These are phyloP conservation scores for Zasmidium citrigriseum DNA, from an alignment of 2,329 filamentous ascomycete species.

Conservation along the genomic window DNA sequence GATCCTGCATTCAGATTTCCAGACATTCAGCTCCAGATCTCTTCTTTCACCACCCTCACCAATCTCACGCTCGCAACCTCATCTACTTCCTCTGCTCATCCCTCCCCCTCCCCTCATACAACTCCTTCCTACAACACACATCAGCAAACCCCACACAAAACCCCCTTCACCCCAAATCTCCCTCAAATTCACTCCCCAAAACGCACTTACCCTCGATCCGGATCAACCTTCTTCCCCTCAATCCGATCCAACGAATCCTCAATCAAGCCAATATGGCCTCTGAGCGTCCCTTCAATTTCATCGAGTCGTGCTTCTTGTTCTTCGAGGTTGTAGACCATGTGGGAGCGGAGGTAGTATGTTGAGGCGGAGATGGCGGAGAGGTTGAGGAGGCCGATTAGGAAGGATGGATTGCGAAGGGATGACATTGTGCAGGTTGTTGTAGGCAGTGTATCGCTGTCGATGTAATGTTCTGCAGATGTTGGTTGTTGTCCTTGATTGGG, in stretches of 20 bases:
- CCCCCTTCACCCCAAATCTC: neutral
- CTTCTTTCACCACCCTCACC: too few species aligned
- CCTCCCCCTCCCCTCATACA: conserved; percentile 21
- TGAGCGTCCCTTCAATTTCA: conserved; percentile 49
- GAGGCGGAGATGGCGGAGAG: conserved; percentile 19
- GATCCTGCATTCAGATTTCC: neutral
- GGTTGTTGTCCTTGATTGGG: neutral
- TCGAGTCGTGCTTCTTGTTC: conserved; percentile 52
- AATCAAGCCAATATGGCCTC: conserved; percentile 51
- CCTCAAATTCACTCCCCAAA: neutral
- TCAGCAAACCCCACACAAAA: conserved; percentile 8
- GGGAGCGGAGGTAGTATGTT: conserved; percentile 19
- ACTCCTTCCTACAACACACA: conserved; percentile 13
- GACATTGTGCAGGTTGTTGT: neutral
- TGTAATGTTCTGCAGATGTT: too few species aligned
- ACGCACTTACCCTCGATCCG: conserved; percentile 35
- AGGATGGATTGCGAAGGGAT: conserved; percentile 1
- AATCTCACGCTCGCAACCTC: too few species aligned
- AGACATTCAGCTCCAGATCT: too few species aligned
- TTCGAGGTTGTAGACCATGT: conserved; percentile 43
- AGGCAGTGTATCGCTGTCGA: too few species aligned
- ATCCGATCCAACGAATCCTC: conserved; percentile 48
- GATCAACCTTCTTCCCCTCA: conserved; percentile 40
- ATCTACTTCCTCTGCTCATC: conserved; percentile 16
- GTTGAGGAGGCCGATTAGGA: conserved; percentile 10